Evolutionary conservation across 23 red algal genomes (phyloP).

Genomic region (Agarophyton chilense): DNA sequence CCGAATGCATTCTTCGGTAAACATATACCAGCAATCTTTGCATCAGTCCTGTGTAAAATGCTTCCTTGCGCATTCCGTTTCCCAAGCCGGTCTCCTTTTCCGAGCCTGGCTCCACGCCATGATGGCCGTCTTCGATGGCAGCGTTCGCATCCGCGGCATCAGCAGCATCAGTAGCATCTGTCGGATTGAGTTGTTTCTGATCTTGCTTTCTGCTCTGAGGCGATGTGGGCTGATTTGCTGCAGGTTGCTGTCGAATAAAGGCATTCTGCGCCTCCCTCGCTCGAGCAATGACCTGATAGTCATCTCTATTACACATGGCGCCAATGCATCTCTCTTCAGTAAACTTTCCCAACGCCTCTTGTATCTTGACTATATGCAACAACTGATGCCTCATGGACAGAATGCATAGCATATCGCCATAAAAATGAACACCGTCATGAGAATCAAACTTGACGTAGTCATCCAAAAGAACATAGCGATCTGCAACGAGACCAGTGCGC

Average conservation of each 20-base stretch:
- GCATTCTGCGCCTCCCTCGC: constrained; percentile 45
- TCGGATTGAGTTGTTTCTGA: neutral
- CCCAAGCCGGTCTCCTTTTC: constrained; percentile 81
- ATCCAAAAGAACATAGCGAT: constrained; percentile 62
- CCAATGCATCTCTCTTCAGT: constrained; percentile 36
- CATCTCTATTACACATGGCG: constrained; percentile 49
- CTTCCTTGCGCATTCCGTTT: constrained; percentile 36
- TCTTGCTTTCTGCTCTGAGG: neutral
- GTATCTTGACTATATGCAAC: constrained; percentile 64
- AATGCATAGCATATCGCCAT: constrained; percentile 74
- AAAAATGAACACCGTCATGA: constrained; percentile 71
- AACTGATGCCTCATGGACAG: constrained; percentile 67
- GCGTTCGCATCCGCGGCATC: constrained; percentile 3
- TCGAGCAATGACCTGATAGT: constrained; percentile 48
- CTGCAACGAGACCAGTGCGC: constrained; percentile 41
- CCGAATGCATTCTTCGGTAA: constrained; percentile 22
- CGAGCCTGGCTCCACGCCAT: too few species aligned
- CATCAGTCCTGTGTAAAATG: constrained; percentile 77
- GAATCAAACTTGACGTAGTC: constrained; percentile 69
- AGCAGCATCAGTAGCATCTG: neutral
- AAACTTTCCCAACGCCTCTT: constrained; percentile 53
- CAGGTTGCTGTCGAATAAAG: too few species aligned
- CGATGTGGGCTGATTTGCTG: neutral
- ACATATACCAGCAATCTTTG: constrained; percentile 82
- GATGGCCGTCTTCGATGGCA: neutral